These are phyloP conservation scores for Triticum urartu DNA, from an alignment of 176 grass and related monocot genomes.

Conservation along the genomic window DNA sequence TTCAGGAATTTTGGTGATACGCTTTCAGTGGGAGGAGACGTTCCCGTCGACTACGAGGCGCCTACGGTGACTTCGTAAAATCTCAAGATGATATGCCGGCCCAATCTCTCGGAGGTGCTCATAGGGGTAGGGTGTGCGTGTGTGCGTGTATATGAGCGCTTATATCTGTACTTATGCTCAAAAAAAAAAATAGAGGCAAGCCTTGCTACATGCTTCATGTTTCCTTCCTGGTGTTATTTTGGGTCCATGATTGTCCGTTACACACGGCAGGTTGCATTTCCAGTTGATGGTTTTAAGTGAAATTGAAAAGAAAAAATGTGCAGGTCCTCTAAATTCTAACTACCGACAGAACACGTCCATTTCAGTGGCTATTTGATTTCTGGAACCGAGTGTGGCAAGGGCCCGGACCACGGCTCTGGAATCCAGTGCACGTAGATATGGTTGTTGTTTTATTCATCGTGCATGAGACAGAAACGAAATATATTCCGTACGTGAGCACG, in stretches of 20 bases:
- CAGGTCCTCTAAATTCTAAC: not conserved
- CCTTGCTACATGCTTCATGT: not conserved
- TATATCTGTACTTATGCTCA: too few species aligned
- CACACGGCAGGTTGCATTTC: not conserved
- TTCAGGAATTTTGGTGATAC: too few species aligned
- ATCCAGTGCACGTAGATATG: not conserved
- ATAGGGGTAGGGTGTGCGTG: too few species aligned
- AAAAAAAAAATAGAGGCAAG: not conserved
- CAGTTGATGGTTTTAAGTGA: not conserved
- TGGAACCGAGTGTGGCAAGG: not conserved
- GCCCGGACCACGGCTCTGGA: not conserved
- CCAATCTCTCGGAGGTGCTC: too few species aligned
- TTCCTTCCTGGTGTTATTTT: not conserved
- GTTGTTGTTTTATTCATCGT: not conserved
- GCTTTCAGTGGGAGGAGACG: too few species aligned
- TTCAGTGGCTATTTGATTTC: not conserved
- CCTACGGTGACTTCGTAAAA: too few species aligned
- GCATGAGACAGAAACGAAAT: constrained; percentile 27
- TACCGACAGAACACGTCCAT: not conserved
- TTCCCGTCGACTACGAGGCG: too few species aligned
- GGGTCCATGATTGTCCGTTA: too few species aligned
- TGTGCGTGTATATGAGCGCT: too few species aligned
- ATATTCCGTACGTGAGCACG: not conserved
- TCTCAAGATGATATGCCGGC: too few species aligned
- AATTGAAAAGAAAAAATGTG: not conserved